Percentiles rank a stretch among this genome's conserved stretches.
phyloP scores from a whole-genome alignment of 2,329 filamentous ascomycete genomes.

The Westerdykella ornata region DNA sequence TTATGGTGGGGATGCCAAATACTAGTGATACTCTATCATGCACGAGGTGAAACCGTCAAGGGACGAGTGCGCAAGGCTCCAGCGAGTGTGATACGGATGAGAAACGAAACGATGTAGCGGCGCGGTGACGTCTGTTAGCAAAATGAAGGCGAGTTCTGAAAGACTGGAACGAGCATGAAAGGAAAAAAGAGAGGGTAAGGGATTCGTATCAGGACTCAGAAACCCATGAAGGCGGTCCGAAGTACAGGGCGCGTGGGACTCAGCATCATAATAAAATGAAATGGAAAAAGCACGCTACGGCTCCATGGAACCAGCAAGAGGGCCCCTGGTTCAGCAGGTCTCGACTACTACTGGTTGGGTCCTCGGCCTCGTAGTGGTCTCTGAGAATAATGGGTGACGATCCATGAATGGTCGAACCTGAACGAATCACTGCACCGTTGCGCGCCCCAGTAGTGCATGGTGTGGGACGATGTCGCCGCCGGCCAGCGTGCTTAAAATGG shows the following conservation, averaged over 20 bases:
- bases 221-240: conserved; percentile 15
- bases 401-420: conserved; percentile 20
- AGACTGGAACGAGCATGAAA: conserved; percentile 1
- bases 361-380: conserved; percentile 21
- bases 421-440: conserved; percentile 21
- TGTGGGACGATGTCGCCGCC: conserved; percentile 17
- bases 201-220: conserved; percentile 14
- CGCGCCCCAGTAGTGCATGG: conserved; percentile 10
- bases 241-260: conserved; percentile 19
- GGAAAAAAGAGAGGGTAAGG: conserved; percentile 17
- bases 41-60: conserved; percentile 24
- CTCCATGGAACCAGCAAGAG: conserved; percentile 18
- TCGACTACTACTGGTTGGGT: conserved; percentile 29
- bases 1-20: conserved; percentile 5
- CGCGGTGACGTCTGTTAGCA: conserved; percentile 2
- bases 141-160: conserved; percentile 11
- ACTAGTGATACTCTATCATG: conserved; percentile 16
- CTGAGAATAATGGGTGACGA: conserved; percentile 20
- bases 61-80: conserved; percentile 8
- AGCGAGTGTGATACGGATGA: conserved; percentile 17
- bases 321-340: conserved; percentile 18
- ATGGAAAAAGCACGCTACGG: conserved; percentile 20
- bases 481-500: conserved; percentile 14
- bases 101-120: conserved; percentile 14
- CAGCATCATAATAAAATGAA: conserved; percentile 22